Evolutionary conservation across 805 yeast species (phyloP).

Genomic region (Osmozyma mogii): DNA sequence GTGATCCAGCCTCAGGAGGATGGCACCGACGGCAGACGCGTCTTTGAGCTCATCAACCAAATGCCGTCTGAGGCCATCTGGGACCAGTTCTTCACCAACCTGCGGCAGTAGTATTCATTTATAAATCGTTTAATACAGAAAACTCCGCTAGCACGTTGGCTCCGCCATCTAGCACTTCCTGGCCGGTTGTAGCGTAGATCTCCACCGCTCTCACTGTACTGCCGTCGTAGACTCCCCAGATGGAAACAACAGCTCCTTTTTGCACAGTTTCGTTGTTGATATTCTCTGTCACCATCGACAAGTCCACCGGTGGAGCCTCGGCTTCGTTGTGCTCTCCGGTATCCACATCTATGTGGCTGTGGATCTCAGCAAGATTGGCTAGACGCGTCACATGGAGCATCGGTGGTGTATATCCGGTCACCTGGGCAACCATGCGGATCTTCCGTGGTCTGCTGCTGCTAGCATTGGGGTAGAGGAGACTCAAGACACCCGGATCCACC

Average conservation of each 20-base stretch:
- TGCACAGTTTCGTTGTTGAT: background rate
- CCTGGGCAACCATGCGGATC: constrained; percentile 24
- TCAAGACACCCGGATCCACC: constrained; percentile 19
- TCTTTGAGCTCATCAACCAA: constrained; percentile 55
- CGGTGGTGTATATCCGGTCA: constrained; percentile 13
- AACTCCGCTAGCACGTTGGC: constrained; percentile 11
- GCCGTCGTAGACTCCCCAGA: constrained; percentile 28
- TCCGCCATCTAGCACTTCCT: constrained; percentile 7
- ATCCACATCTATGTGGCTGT: constrained; percentile 8
- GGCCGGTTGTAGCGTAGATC: constrained; percentile 14
- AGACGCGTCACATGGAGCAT: constrained; percentile 11
- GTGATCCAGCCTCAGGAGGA: constrained; percentile 1
- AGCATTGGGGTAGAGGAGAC: constrained; percentile 17
- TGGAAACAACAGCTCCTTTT: constrained; percentile 20
- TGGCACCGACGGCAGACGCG: constrained; percentile 43
- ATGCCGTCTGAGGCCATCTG: constrained; percentile 60
- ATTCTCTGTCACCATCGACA: constrained; percentile 6
- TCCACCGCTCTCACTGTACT: constrained; percentile 14
- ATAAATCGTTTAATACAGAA: constrained; percentile 8
- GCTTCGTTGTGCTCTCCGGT: constrained; percentile 1
- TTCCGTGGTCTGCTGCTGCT: constrained; percentile 12
- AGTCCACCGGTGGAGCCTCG: constrained; percentile 3
- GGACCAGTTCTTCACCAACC: constrained; percentile 50
- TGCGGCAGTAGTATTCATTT: too few species aligned
- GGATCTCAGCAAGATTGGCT: constrained; percentile 12